These are phyloP conservation scores for Calonectria pauciramosa DNA, from an alignment of 2,329 filamentous ascomycete species.

Conservation along the genomic window DNA sequence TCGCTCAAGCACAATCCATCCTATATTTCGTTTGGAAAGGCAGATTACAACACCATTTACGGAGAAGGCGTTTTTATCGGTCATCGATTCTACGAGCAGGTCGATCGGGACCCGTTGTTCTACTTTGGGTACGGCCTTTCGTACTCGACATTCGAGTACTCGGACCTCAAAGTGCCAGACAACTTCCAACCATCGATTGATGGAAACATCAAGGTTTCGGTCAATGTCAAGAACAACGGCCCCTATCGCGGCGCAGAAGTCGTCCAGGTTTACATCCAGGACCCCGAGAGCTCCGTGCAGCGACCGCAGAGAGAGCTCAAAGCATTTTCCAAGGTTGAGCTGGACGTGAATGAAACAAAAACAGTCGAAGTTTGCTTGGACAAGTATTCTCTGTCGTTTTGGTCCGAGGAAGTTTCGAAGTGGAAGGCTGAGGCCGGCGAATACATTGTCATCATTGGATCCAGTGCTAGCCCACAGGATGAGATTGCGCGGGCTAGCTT, in stretches of 20 bases:
- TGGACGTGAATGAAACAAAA: neutral
- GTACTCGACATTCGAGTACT: slow-evolving; percentile 65
- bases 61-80: slow-evolving; percentile 79
- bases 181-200: neutral
- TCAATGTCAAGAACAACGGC: slow-evolving; percentile 15
- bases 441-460: slow-evolving; percentile 35
- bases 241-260: slow-evolving; percentile 13
- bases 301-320: slow-evolving; percentile 28
- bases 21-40: slow-evolving; percentile 78
- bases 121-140: slow-evolving; percentile 70
- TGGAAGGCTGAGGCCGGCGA: slow-evolving; percentile 31
- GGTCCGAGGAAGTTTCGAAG: slow-evolving; percentile 9
- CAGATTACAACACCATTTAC: slow-evolving; percentile 75
- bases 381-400: slow-evolving; percentile 19
- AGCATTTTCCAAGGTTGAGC: slow-evolving; percentile 21
- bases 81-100: slow-evolving; percentile 77
- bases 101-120: slow-evolving; percentile 71
- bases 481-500: slow-evolving; percentile 29
- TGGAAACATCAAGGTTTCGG: neutral
- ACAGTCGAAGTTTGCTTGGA: neutral
- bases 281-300: neutral
- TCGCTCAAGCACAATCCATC: slow-evolving; percentile 74
- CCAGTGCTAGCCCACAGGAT: slow-evolving; percentile 35
- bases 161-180: neutral
- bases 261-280: slow-evolving; percentile 26